Conservation (phyloP, 441 rosid species). For the Lepidium campestre region DNA sequence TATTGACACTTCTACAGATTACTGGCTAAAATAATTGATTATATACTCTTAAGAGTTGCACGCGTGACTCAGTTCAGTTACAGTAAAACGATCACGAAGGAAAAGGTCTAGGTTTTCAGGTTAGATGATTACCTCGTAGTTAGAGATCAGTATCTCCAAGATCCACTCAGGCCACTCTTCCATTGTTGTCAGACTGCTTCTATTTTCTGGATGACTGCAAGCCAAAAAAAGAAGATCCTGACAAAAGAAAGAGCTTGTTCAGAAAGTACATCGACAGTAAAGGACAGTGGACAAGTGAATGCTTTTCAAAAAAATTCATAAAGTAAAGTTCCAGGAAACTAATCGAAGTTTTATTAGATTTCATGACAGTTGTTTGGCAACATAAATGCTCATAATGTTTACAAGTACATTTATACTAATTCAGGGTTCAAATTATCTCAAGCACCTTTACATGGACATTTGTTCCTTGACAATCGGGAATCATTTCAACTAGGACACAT, state of each 20-base stretch:
- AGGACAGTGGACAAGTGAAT: constrained; percentile 22
- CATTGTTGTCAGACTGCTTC: constrained; percentile 86
- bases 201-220: constrained; percentile 99
- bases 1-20: constrained; percentile 4
- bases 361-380: constrained; percentile 9
- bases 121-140: constrained; percentile 67
- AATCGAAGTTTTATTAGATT: background rate
- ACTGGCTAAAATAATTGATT: background rate
- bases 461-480: background rate
- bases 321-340: constrained; percentile 4
- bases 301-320: constrained; percentile 6
- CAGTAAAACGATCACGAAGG: constrained; percentile 1
- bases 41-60: background rate
- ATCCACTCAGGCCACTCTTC: constrained; percentile 99
- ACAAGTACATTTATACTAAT: background rate
- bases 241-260: constrained; percentile 54
- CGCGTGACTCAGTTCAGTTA: background rate
- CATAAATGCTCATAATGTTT: constrained; percentile 2
- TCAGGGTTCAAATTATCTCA: background rate
- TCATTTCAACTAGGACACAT: constrained; percentile 21
- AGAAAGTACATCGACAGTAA: constrained; percentile 37
- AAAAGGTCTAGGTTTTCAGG: constrained; percentile 11
- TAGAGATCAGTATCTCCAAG: constrained; percentile 85
- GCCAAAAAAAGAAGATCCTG: constrained; percentile 99
- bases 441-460: constrained; percentile 5